Percentiles rank a stretch among this genome's conserved stretches.
phyloP scores from a whole-genome alignment of 176 grass and related monocot genomes.

The Paspalum vaginatum region DNA sequence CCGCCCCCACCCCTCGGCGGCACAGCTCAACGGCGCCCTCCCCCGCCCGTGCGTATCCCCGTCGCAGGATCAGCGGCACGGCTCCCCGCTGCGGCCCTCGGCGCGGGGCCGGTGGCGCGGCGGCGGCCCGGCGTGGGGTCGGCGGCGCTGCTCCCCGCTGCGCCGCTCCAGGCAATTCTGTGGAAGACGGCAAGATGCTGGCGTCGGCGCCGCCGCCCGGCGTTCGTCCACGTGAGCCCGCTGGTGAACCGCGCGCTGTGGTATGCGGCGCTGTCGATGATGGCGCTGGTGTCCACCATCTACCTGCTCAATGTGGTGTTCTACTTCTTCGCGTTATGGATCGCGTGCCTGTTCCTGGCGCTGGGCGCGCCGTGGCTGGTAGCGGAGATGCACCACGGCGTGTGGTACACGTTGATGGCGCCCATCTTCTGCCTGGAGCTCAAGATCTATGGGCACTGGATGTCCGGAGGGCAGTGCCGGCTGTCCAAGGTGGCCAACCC shows the following conservation, averaged over 20 bases:
- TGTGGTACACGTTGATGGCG: slow-evolving; percentile 80
- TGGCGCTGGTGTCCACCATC: slow-evolving; percentile 55
- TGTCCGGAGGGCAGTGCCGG: slow-evolving; percentile 71
- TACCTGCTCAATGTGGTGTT: slow-evolving; percentile 83
- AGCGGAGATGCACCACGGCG: slow-evolving; percentile 36
- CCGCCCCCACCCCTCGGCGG: too few relatives aligned
- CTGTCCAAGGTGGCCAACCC: slow-evolving; percentile 92
- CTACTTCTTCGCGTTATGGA: slow-evolving; percentile 95
- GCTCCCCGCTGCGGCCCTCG: too few relatives aligned
- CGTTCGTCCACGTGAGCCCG: slow-evolving; percentile 70
- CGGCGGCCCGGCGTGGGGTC: too few relatives aligned
- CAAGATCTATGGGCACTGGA: slow-evolving; percentile 99
- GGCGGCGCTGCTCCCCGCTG: too few relatives aligned
- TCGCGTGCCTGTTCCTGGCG: slow-evolving; percentile 75
- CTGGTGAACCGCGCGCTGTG: slow-evolving; percentile 62
- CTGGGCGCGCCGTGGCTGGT: slow-evolving; percentile 55
- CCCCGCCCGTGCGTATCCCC: too few relatives aligned
- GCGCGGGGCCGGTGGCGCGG: too few relatives aligned
- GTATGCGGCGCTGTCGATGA: slow-evolving; percentile 61
- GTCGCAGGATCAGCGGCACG: too few relatives aligned
- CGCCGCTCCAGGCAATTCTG: slow-evolving; percentile 84
- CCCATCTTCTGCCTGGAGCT: slow-evolving; percentile 89
- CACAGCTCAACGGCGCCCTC: too few relatives aligned
- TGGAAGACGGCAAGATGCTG: slow-evolving; percentile 93
- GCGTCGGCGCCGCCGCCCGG: slow-evolving; percentile 53